Evolutionary conservation across 768 basidiomycete species (phyloP).

Genomic region (Suillus alpinus): DNA sequence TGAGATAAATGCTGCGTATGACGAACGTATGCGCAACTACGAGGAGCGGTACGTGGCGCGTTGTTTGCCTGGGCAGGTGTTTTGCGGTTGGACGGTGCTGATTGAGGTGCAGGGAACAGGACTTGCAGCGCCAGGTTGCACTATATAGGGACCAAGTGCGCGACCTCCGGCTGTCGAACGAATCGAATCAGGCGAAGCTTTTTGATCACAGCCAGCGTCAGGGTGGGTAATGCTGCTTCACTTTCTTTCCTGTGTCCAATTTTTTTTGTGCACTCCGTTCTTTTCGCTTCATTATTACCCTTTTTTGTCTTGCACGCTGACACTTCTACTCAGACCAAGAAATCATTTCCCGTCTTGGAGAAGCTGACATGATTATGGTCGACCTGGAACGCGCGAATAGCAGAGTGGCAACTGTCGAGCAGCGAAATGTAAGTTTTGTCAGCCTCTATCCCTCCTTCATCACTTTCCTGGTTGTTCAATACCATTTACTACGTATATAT

Average conservation of each 20-base stretch:
- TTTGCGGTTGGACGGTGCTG: background rate
- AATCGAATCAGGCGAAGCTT: conserved; percentile 89
- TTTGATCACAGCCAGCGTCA: conserved; percentile 89
- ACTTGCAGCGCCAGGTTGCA: conserved; percentile 88
- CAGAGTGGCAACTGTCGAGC: conserved; percentile 87
- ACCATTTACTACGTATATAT: background rate
- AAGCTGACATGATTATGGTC: conserved; percentile 92
- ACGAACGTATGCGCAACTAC: conserved; percentile 93
- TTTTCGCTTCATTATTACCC: background rate
- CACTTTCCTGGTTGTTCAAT: background rate
- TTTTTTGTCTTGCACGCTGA: background rate
- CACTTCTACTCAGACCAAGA: conserved; percentile 69
- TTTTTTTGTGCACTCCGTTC: background rate
- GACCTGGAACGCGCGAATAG: conserved; percentile 95
- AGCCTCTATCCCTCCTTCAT: background rate
- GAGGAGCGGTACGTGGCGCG: conserved; percentile 74
- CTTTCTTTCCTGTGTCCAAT: background rate
- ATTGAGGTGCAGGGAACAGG: conserved; percentile 70
- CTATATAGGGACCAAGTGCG: conserved; percentile 85
- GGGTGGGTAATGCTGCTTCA: conserved; percentile 45
- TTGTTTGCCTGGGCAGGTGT: background rate
- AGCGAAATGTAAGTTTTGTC: conserved; percentile 69
- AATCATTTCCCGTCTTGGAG: conserved; percentile 82
- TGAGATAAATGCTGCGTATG: conserved; percentile 94
- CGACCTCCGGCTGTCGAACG: conserved; percentile 87